Percentiles rank a stretch among this genome's conserved stretches.
Conservation (phyloP, 768 basidiomycete genomes). For the Lentinula boryana region DNA sequence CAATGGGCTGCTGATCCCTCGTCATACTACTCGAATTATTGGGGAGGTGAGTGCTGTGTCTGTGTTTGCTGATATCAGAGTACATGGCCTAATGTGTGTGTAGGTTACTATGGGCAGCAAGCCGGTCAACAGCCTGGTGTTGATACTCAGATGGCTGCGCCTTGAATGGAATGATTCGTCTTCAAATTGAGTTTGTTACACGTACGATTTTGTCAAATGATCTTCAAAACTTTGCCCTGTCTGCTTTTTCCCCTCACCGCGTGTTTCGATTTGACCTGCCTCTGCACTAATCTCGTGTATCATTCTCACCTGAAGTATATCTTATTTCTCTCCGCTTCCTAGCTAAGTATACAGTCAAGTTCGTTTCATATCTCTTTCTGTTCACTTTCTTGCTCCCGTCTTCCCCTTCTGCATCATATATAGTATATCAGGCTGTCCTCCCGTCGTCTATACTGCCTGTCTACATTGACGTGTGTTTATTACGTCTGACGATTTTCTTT, state of each 20-base stretch:
- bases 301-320: neutral
- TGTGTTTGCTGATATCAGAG: neutral
- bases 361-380: neutral
- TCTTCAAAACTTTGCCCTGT: constrained; percentile 5
- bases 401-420: neutral
- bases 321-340: neutral
- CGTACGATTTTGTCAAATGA: constrained; percentile 1
- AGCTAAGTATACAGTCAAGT: neutral
- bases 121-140: constrained; percentile 52
- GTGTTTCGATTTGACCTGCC: neutral
- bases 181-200: constrained; percentile 13
- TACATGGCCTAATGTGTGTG: constrained; percentile 8
- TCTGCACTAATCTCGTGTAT: neutral
- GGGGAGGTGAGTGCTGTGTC: constrained; percentile 58
- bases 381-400: neutral
- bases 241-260: constrained; percentile 11
- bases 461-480: constrained; percentile 13
- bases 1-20: constrained; percentile 77
- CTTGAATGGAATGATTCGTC: constrained; percentile 22
- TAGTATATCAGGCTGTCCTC: constrained; percentile 2
- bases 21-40: constrained; percentile 76
- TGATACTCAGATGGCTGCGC: constrained; percentile 49
- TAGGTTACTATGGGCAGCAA: constrained; percentile 83
- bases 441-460: neutral
- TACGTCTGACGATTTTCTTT: constrained; percentile 18